Evolutionary conservation across 208 protist species (phyloP), one percentile per base, ranked within the genome.

Genomic region (Leptomonas pyrrhocoris): DNA sequence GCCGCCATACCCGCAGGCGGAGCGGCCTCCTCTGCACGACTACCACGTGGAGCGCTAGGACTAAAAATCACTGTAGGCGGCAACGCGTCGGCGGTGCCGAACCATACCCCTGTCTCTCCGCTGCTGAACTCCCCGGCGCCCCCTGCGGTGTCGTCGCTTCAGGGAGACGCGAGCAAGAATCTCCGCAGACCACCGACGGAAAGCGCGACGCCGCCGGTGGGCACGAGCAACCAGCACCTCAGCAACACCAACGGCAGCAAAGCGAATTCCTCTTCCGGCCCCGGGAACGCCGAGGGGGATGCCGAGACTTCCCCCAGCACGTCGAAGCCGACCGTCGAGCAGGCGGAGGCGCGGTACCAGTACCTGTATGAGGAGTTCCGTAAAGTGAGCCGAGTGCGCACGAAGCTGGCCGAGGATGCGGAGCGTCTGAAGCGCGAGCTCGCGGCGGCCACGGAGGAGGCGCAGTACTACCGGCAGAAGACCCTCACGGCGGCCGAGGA

Each of bases 311-410:
- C 42, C 16, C 9, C 6, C 34, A 34, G 31, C 43, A 18, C 38
- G 23, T 45, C 38, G 51, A 74, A 74, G 58, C 59, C 68, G 16
- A 75, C 71, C 7, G 34, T 69, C 18, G 59, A 27, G 48, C 54
- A 80, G 21, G 75, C 75, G 18, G 74, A 84, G 67, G 75, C 58
- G 30, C 79, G 79, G 4, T 84, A 84, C 40, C 56, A 61, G 34
- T 65, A 84, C 57, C 69, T 84, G n/a, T 77, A 74, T 66, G 74
- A 79, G 42, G 79, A 84, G 63, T 77, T 73, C 60, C 67, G 56
- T 11, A 84, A 84, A 57, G 8, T 68, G 42, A 72, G 68, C 34
- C 49, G 64, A 12, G 43, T 77, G 53, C 73, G 74, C 30, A 31
- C 58, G 31, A 73, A 77, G 58, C 69, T 80, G 21, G 13, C 45